Base-by-base conservation (phyloP, 192 early-diverging fungal species). In the Obelidium mucronatum region DNA sequence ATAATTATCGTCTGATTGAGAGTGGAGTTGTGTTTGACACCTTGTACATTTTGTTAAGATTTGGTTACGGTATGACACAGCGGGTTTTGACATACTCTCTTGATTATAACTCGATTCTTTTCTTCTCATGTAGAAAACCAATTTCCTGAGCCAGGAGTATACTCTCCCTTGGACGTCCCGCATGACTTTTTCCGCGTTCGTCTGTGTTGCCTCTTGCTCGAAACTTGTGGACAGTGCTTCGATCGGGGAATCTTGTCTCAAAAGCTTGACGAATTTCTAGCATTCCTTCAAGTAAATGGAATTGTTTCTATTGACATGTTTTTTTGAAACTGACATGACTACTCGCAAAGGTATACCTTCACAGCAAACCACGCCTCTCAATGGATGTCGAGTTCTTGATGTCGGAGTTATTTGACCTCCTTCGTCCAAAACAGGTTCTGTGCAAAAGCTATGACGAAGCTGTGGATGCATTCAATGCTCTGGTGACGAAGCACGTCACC, bases 111-210 rank as follows among this genome's bases (percentile, higher is more conserved):
- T 6, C 22, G 17, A 53, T 19, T 65, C 40, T 52, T 60, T 19
- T 3, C 30, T 31, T 22, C 65, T 42, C 51, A 13, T 42, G 22
- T 24, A 89, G 89, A 84, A 78, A 89, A 51, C 75, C 89, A 73
- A 65, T 81, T 84, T 65, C 89, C 79, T n/a, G 81, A 48, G 75
- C 87, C 37, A 69, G 86, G 66, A 62, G 87, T 70, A 5, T 79
- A 81, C 48, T 90, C 86, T 62, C 86, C 87, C 19, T 78, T 93
- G 3, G 98, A 99, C 76, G 85, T 90, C 3, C 88, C 92, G 17
- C 79, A 89, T 60, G 97, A 98, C 79, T 97, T 92, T 79, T 99
- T 99, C 88, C 91, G 98, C 31, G 87, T 96, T 22, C 91, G 96
- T 13, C 84, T 99, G 4, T 86, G 87, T 55, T 95, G 94, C 85